These are phyloP conservation scores for Yamadazyma triangularis DNA, from an alignment of 1,139 yeast species.

Conservation along the genomic window DNA sequence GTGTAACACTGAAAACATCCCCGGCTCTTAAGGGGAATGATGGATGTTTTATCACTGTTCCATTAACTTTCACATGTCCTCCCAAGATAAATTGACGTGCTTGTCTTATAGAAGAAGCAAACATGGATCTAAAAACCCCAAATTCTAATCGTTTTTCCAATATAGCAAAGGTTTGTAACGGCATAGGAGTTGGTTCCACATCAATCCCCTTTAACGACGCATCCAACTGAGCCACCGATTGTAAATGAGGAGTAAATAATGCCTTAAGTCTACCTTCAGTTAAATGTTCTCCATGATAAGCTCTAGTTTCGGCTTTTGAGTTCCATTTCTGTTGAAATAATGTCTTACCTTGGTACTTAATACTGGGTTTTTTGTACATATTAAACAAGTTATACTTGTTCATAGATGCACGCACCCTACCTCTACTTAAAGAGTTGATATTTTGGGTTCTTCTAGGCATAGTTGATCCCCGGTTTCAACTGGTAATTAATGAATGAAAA, in stretches of 20 bases:
- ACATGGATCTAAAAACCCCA: constrained; percentile 87
- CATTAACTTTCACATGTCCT: constrained; percentile 80
- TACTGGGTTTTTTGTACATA: constrained; percentile 61
- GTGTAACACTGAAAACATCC: constrained; percentile 80
- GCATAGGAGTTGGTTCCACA: constrained; percentile 67
- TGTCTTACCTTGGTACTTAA: constrained; percentile 51
- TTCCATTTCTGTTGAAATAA: constrained; percentile 89
- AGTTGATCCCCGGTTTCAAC: no score
- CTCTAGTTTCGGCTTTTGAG: constrained; percentile 88
- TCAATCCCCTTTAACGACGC: constrained; percentile 64
- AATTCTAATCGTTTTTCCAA: constrained; percentile 86
- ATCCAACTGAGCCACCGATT: constrained; percentile 82
- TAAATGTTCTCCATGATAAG: constrained; percentile 92
- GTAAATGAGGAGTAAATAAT: constrained; percentile 65
- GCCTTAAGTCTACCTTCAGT: constrained; percentile 74
- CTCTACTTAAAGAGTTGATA: constrained; percentile 58
- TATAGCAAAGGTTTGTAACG: constrained; percentile 83
- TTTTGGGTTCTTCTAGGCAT: constrained; percentile 65
- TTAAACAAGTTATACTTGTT: constrained; percentile 91
- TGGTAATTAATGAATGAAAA: background rate
- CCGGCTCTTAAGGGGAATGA: constrained; percentile 77
- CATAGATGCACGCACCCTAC: constrained; percentile 85
- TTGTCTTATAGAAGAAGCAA: constrained; percentile 91
- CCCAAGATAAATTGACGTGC: constrained; percentile 84
- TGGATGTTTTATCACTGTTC: constrained; percentile 72